phyloP scores from a whole-genome alignment of 83 land plant species.

The Picea abies region DNA sequence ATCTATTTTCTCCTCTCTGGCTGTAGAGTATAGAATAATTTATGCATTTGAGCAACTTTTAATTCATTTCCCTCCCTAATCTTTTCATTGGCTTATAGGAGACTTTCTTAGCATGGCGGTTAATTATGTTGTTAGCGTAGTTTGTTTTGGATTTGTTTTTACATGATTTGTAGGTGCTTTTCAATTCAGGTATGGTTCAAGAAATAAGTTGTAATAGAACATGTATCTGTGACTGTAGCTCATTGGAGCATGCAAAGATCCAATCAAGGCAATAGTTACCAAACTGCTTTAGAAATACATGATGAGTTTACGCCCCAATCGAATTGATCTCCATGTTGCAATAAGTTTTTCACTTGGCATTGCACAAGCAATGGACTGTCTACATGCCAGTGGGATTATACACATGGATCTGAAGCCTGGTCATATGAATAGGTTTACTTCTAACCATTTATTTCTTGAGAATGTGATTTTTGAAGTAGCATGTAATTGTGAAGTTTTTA shows the following conservation, averaged over 20 bases:
- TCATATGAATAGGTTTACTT: conserved; percentile 19
- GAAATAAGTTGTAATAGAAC: no score
- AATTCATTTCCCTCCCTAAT: neutral
- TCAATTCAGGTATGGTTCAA: no score
- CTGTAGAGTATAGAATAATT: no score
- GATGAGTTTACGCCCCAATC: conserved; percentile 41
- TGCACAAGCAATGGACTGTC: conserved; percentile 80
- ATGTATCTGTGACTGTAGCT: conserved; percentile 35
- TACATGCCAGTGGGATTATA: conserved; percentile 84
- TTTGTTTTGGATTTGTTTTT: no score
- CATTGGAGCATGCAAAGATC: conserved; percentile 85
- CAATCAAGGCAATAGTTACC: conserved; percentile 69
- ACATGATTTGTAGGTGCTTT: no score
- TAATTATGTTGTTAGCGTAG: no score
- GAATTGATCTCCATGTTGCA: conserved; percentile 56
- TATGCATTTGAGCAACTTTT: neutral
- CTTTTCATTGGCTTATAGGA: neutral
- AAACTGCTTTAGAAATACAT: conserved; percentile 73
- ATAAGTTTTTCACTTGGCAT: conserved; percentile 70
- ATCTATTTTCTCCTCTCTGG: no score
- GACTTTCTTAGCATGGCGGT: no score
- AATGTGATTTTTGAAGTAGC: neutral
- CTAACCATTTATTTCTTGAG: neutral
- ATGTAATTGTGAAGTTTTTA: no score
- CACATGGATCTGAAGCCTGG: conserved; percentile 87